Percentiles rank a stretch among this genome's conserved stretches.
phyloP scores from a whole-genome alignment of 2,329 filamentous ascomycete genomes.

The Fusarium luffae region DNA sequence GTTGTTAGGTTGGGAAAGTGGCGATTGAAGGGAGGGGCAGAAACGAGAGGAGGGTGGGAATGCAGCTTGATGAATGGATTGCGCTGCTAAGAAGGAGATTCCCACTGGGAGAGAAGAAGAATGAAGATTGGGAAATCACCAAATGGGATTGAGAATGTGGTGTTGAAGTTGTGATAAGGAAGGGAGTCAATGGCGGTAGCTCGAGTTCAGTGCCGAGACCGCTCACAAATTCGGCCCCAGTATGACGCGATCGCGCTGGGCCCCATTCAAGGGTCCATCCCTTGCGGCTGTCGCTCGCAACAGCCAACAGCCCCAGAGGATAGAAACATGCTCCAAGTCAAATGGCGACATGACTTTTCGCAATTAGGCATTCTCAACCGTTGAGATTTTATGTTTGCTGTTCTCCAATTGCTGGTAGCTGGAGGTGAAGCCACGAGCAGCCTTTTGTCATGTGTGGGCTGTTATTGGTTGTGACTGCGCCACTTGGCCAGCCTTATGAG shows the following conservation, averaged over 20 bases:
- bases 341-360: too few species aligned
- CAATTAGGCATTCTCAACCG: too few species aligned
- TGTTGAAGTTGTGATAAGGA: conserved; percentile 12
- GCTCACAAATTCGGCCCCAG: conserved; percentile 24
- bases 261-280: conserved; percentile 13
- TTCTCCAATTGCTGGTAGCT: too few species aligned
- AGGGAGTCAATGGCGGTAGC: conserved; percentile 26
- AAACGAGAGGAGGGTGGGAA: neutral
- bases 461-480: neutral
- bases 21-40: conserved; percentile 12
- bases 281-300: neutral
- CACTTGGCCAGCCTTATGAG: conserved; percentile 21
- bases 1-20: conserved; percentile 8
- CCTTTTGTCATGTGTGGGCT: neutral
- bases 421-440: too few species aligned
- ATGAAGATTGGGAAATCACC: neutral
- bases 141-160: neutral
- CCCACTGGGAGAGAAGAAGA: accelerated
- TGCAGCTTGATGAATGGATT: neutral
- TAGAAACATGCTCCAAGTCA: too few species aligned
- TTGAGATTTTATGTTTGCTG: too few species aligned
- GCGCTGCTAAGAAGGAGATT: accelerated
- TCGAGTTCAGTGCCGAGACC: conserved; percentile 32
- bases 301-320: too few species aligned
- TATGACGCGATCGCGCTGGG: conserved; percentile 40